Conservation (phyloP, 306 rosid species). For the Vigna reflexopilosa region DNA sequence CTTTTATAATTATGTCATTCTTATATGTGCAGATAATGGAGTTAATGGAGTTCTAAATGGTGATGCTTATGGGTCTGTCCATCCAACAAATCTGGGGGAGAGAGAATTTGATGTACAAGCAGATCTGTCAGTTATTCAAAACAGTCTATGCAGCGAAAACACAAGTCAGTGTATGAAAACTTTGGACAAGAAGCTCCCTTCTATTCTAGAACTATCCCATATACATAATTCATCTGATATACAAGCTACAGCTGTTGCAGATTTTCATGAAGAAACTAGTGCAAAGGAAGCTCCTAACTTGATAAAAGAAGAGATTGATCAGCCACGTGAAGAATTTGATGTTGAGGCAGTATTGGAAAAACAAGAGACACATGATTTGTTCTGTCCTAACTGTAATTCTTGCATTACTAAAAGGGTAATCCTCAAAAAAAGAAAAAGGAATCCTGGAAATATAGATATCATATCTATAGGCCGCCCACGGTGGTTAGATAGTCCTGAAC, state of each 20-base stretch:
- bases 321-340: constrained; percentile 46
- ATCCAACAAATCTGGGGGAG: constrained; percentile 21
- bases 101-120: constrained; percentile 24
- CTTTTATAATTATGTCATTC: constrained; percentile 2
- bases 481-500: constrained; percentile 15
- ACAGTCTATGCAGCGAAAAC: constrained; percentile 33
- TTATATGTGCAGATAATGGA: constrained; percentile 51
- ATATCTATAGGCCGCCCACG: constrained; percentile 2
- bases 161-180: constrained; percentile 17
- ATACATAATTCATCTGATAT: constrained; percentile 37
- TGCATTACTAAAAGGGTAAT: constrained; percentile 63
- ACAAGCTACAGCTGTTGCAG: neutral
- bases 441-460: neutral
- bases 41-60: constrained; percentile 43
- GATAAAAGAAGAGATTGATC: constrained; percentile 43
- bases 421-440: constrained; percentile 58
- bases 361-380: constrained; percentile 66
- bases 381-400: constrained; percentile 60
- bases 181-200: constrained; percentile 11
- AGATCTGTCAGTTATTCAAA: constrained; percentile 33
- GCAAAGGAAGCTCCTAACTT: constrained; percentile 35
- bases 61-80: constrained; percentile 27
- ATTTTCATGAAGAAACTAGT: constrained; percentile 22
- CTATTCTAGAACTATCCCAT: constrained; percentile 20
- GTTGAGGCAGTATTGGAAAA: constrained; percentile 59